A percentile compares a stretch with the other conserved stretches of the same genome.
Evolutionary conservation across 129 eudicot species (phyloP).

Genomic region (Lactuca saligna): DNA sequence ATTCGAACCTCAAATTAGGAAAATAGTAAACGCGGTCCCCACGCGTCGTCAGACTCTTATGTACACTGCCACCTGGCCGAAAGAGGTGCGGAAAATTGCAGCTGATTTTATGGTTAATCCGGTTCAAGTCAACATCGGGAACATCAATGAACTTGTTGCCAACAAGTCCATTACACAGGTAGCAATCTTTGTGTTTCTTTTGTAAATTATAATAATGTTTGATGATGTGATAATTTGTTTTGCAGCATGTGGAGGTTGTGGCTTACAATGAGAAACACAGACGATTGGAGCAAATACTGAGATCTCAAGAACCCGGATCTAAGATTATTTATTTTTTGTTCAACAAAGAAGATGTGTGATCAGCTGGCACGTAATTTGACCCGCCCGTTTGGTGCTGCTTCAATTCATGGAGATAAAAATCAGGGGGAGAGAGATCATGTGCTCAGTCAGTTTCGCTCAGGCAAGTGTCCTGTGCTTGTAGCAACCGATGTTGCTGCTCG

Average conservation of each 20-base stretch:
- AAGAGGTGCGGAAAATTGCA: slow-evolving; percentile 98
- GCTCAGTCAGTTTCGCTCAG: slow-evolving; percentile 77
- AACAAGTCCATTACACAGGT: slow-evolving; percentile 97
- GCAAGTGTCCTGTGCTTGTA: slow-evolving; percentile 86
- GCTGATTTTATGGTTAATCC: slow-evolving; percentile 80
- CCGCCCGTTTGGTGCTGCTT: slow-evolving; percentile 85
- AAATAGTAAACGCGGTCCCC: slow-evolving; percentile 84
- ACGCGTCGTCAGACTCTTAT: slow-evolving; percentile 85
- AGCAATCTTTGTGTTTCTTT: neutral
- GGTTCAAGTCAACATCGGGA: slow-evolving; percentile 94
- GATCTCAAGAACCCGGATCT: slow-evolving; percentile 96
- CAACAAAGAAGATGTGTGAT: slow-evolving; percentile 98
- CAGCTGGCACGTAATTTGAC: slow-evolving; percentile 71
- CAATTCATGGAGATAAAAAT: slow-evolving; percentile 92
- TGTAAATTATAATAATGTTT: too few species aligned
- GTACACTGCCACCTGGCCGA: slow-evolving; percentile 99
- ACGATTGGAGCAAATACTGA: slow-evolving; percentile 77
- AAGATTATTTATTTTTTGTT: slow-evolving; percentile 86
- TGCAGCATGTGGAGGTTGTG: slow-evolving; percentile 79
- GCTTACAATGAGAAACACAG: slow-evolving; percentile 65
- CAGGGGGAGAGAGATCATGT: slow-evolving; percentile 91
- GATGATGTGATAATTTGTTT: neutral
- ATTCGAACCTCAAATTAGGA: slow-evolving; percentile 95
- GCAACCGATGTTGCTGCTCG: slow-evolving; percentile 99
- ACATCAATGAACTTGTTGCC: slow-evolving; percentile 90